Base-by-base conservation (phyloP, 805 yeast genomes). In the Ogataea naganishii region DNA sequence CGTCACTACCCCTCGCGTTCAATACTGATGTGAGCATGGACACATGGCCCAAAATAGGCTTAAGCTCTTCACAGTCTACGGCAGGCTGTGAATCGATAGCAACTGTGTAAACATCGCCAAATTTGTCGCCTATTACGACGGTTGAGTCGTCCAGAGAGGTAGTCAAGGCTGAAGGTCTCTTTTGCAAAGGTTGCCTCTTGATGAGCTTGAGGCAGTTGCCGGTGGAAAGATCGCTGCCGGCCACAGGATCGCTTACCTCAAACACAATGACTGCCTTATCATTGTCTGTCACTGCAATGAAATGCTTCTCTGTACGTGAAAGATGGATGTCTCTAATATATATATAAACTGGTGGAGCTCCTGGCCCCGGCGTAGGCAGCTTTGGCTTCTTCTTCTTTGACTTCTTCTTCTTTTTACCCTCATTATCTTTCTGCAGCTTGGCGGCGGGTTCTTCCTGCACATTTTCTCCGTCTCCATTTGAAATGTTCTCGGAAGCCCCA, bases 21-120 rank as follows among this genome's bases (percentile, higher is more conserved):
- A 65, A 47, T 3, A 88, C 68, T 38, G 77, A 85, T n/a, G 94
- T 81, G 37, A 92, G 68, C 96, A 92, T 85, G 3, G 96, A 88
- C 5, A 92, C 97, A 56, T 92, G 99, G 6, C 99, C 99, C 31
- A 89, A 59, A 6, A 89, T 65, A 3, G 96, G 96, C 22, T 62
- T 68, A 25, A 72, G 51, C 26, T 68, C 71, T 4, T 66, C 64
- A 23, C 46, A 52, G 4, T 51, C 55, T 2, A 58, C 51, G 1
- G 66, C 44, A 1, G 45, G 56, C 4, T 52, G 43, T 10, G 51
- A 48, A 14, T 58, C 58, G 18, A 75, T 56, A 3, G 66, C 58
- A 22, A 84, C 61, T 1, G 67, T 53, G 51, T 83, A 92, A 5
- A 86, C 96, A 56, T 92, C 99, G 27, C 98, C 98, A 50, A 89